phyloP scores from a whole-genome alignment of 2,329 filamentous ascomycete genomes.

The Microdochium bolleyi region DNA sequence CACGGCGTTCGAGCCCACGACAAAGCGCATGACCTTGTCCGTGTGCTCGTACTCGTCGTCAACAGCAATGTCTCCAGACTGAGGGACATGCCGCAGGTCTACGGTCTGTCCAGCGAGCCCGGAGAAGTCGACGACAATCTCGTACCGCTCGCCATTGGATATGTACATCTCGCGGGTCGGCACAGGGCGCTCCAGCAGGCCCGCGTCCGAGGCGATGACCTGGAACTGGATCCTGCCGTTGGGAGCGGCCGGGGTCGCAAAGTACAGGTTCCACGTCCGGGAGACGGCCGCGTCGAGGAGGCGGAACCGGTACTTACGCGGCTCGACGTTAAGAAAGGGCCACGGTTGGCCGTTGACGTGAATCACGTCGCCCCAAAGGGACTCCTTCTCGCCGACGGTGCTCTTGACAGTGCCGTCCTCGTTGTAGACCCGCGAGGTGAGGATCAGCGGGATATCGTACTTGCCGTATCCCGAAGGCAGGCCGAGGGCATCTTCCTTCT shows the following conservation, averaged over 20 bases:
- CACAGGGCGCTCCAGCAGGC: constrained; percentile 38
- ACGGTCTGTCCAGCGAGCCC: constrained; percentile 38
- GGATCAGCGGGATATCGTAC: constrained; percentile 44
- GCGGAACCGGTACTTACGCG: constrained; percentile 51
- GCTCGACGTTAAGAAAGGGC: constrained; percentile 50
- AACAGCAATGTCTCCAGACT: constrained; percentile 26
- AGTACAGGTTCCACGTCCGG: constrained; percentile 38
- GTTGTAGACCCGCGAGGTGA: constrained; percentile 44
- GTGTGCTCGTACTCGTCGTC: constrained; percentile 43
- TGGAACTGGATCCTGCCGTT: constrained; percentile 32
- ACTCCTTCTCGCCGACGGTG: constrained; percentile 31
- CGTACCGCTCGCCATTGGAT: constrained; percentile 49
- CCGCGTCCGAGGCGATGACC: constrained; percentile 46
- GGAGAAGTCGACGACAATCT: constrained; percentile 49
- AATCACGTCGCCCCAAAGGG: constrained; percentile 48
- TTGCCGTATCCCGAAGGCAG: constrained; percentile 39
- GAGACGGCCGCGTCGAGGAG: constrained; percentile 42
- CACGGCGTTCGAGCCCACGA: constrained; percentile 29
- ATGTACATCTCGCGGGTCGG: constrained; percentile 31
- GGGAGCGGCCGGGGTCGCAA: constrained; percentile 23
- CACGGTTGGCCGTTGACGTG: constrained; percentile 52
- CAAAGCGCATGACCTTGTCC: constrained; percentile 43
- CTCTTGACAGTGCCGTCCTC: constrained; percentile 39
- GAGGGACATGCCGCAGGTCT: constrained; percentile 21
- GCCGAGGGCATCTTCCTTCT: constrained; percentile 35